Conservation (phyloP, 2,329 filamentous ascomycete species). For the Aspergillus japonicus region DNA sequence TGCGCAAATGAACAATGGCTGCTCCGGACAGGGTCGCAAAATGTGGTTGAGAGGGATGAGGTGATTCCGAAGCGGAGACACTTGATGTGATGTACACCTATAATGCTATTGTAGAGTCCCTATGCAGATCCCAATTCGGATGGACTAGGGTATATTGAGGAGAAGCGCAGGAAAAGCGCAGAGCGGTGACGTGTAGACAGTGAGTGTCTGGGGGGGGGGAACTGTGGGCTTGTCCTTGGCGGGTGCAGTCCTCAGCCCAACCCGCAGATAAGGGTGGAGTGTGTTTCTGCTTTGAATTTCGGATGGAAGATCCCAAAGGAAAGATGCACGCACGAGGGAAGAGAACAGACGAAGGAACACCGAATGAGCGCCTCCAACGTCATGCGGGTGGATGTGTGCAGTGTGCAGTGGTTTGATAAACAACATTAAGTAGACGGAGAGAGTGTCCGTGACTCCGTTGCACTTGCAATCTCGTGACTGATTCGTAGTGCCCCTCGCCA, state of each 20-base stretch:
- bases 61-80: neutral
- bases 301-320: neutral
- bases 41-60: neutral
- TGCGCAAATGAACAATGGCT: neutral
- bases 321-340: neutral
- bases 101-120: neutral
- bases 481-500: constrained; percentile 18
- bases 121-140: neutral
- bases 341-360: neutral
- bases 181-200: constrained; percentile 17
- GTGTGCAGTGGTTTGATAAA: constrained; percentile 1
- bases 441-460: too few relatives aligned
- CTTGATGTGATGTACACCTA: neutral
- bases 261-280: neutral
- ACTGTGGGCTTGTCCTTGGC: neutral
- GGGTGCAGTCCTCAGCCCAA: neutral
- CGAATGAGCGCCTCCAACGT: constrained; percentile 16
- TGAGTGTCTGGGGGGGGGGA: neutral
- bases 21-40: neutral
- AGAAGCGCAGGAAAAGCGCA: neutral
- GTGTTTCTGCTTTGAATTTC: too few relatives aligned
- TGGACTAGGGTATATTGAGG: neutral
- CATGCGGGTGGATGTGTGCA: constrained; percentile 14
- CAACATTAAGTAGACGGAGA: neutral
- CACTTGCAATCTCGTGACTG: constrained; percentile 17